Percentiles rank a stretch among this genome's conserved stretches.
These are phyloP conservation scores for Morella rubra DNA, from an alignment of 306 rosid species.

Conservation along the genomic window DNA sequence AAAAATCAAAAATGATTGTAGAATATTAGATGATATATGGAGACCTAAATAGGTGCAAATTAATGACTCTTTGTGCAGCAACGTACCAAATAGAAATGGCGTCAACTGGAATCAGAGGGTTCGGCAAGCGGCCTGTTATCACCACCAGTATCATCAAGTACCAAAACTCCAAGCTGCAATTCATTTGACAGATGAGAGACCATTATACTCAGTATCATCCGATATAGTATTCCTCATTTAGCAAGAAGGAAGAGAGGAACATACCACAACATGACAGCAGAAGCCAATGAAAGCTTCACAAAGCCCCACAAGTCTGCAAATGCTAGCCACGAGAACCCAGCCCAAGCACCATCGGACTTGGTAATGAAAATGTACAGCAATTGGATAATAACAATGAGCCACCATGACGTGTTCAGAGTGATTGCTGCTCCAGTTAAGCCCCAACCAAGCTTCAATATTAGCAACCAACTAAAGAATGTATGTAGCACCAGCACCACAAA, in stretches of 20 bases:
- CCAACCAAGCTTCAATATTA: slow-evolving; percentile 59
- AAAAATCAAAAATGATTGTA: too few species aligned
- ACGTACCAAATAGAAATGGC: slow-evolving; percentile 72
- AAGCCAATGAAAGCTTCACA: slow-evolving; percentile 73
- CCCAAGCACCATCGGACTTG: slow-evolving; percentile 82
- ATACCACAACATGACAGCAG: slow-evolving; percentile 82
- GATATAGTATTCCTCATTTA: background rate
- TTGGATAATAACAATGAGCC: slow-evolving; percentile 53
- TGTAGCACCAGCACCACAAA: slow-evolving; percentile 45
- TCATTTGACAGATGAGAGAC: slow-evolving; percentile 1
- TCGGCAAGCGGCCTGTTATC: slow-evolving; percentile 56
- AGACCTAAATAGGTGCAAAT: too few species aligned
- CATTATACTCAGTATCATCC: slow-evolving; percentile 2
- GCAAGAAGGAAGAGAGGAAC: slow-evolving; percentile 14
- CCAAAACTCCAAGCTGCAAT: slow-evolving; percentile 85
- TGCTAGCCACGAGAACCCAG: slow-evolving; percentile 71
- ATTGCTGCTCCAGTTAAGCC: slow-evolving; percentile 69
- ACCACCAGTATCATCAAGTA: slow-evolving; percentile 76
- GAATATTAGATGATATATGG: too few species aligned
- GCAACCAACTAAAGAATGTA: slow-evolving; percentile 53
- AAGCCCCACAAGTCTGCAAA: slow-evolving; percentile 59
- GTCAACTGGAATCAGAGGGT: slow-evolving; percentile 68
- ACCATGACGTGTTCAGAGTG: slow-evolving; percentile 64
- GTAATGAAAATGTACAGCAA: slow-evolving; percentile 55
- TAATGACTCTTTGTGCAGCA: background rate